Conservation (phyloP, 805 yeast species). For the Pachysolen tannophilus region DNA sequence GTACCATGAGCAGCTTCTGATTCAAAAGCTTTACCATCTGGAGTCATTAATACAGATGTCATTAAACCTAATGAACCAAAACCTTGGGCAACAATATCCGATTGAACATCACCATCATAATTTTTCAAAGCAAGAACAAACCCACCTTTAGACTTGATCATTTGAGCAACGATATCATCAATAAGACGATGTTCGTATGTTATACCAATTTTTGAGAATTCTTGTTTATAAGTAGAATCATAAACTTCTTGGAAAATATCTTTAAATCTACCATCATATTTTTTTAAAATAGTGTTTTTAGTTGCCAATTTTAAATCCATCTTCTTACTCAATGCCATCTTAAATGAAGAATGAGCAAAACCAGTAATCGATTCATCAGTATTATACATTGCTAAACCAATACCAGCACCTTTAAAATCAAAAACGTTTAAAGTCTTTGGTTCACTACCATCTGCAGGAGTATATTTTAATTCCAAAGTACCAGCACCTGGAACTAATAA, state of each 20-base stretch:
- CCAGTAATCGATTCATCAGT: constrained; percentile 72
- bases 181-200: constrained; percentile 77
- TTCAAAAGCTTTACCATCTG: constrained; percentile 82
- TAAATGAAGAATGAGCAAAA: constrained; percentile 75
- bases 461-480: constrained; percentile 54
- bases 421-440: constrained; percentile 35
- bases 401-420: constrained; percentile 61
- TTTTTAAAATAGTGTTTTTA: constrained; percentile 74
- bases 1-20: constrained; percentile 87
- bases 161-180: constrained; percentile 86
- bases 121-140: constrained; percentile 75
- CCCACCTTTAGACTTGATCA: constrained; percentile 81
- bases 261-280: constrained; percentile 76
- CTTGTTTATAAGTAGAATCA: constrained; percentile 44
- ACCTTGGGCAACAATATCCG: constrained; percentile 83
- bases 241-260: constrained; percentile 68
- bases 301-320: constrained; percentile 65
- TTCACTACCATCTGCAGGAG: constrained; percentile 51
- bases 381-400: constrained; percentile 77
- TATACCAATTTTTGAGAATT: constrained; percentile 54
- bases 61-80: constrained; percentile 78
- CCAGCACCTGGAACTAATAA: constrained; percentile 62
- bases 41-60: constrained; percentile 78
- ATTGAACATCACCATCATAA: constrained; percentile 82
- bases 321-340: constrained; percentile 57